These are phyloP conservation scores for Pichia sp. DNA, from an alignment of 1,139 yeast genomes.

Conservation along the genomic window DNA sequence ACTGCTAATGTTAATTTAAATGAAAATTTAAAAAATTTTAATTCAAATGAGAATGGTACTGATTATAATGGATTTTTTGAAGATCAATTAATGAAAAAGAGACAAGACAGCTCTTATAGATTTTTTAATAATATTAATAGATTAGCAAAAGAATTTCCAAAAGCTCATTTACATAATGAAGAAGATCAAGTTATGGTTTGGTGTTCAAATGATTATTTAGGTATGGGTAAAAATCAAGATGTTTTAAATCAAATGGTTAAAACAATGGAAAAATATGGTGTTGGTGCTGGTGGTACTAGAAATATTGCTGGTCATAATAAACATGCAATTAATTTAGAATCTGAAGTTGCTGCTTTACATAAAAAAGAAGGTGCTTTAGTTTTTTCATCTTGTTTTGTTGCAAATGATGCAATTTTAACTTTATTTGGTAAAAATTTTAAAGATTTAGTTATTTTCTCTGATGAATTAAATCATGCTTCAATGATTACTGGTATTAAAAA, in stretches of 20 bases:
- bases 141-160: conserved; percentile 87
- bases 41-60: conserved; percentile 23
- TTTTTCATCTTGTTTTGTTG: conserved; percentile 92
- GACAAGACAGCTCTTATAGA: conserved; percentile 87
- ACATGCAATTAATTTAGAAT: conserved; percentile 81
- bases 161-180: conserved; percentile 74
- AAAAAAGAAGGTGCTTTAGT: conserved; percentile 94
- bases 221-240: conserved; percentile 78
- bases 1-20: no score
- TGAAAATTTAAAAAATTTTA: conserved; percentile 21
- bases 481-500: conserved; percentile 95
- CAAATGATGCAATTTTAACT: conserved; percentile 94
- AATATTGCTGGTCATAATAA: conserved; percentile 96
- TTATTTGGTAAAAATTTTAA: conserved; percentile 86
- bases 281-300: conserved; percentile 99
- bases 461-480: conserved; percentile 91
- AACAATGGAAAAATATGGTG: conserved; percentile 84
- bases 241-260: conserved; percentile 73
- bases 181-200: conserved; percentile 90
- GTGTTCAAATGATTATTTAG: conserved; percentile 97
- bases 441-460: conserved; percentile 86
- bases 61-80: conserved; percentile 27
- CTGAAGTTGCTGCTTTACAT: conserved; percentile 83
- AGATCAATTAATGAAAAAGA: conserved; percentile 51
- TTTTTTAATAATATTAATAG: conserved; percentile 96